These are phyloP conservation scores for Dentipellis sp. DNA, from an alignment of 768 basidiomycete genomes.

Conservation along the genomic window DNA sequence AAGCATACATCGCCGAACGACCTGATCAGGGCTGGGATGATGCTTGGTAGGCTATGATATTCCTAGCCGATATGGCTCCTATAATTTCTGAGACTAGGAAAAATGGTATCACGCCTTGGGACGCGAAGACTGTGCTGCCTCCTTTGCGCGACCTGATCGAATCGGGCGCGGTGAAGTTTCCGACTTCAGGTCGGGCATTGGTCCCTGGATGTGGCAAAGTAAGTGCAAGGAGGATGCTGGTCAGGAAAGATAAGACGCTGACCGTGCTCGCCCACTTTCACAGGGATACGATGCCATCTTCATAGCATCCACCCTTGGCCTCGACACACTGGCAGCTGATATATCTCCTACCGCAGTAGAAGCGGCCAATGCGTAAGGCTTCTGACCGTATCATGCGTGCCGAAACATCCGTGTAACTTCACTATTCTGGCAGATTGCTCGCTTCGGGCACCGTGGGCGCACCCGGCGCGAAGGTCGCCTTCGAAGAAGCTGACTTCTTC, in stretches of 20 bases:
- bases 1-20: not conserved
- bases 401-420: too few relatives aligned
- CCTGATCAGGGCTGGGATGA: not conserved
- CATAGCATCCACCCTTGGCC: slow-evolving; percentile 39
- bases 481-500: slow-evolving; percentile 49
- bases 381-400: not conserved
- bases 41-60: not conserved
- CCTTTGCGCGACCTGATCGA: slow-evolving; percentile 44
- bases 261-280: not conserved
- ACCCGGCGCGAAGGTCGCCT: slow-evolving; percentile 21
- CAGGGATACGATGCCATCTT: slow-evolving; percentile 56
- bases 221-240: not conserved
- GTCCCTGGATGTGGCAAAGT: slow-evolving; percentile 53
- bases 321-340: slow-evolving; percentile 45
- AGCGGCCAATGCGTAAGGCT: slow-evolving; percentile 27
- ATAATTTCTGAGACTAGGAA: slow-evolving; percentile 27
- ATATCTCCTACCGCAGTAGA: slow-evolving; percentile 45
- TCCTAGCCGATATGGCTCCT: not conserved
- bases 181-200: slow-evolving; percentile 33
- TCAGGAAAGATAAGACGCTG: not conserved
- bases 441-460: slow-evolving; percentile 9
- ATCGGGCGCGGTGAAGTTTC: slow-evolving; percentile 33
- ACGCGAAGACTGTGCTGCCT: slow-evolving; percentile 43
- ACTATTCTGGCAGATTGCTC: slow-evolving; percentile 12
- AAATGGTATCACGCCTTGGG: slow-evolving; percentile 52